Percentiles rank a stretch among this genome's conserved stretches.
Conservation (phyloP, 331 rosid species). For the Acacia pycnantha region DNA sequence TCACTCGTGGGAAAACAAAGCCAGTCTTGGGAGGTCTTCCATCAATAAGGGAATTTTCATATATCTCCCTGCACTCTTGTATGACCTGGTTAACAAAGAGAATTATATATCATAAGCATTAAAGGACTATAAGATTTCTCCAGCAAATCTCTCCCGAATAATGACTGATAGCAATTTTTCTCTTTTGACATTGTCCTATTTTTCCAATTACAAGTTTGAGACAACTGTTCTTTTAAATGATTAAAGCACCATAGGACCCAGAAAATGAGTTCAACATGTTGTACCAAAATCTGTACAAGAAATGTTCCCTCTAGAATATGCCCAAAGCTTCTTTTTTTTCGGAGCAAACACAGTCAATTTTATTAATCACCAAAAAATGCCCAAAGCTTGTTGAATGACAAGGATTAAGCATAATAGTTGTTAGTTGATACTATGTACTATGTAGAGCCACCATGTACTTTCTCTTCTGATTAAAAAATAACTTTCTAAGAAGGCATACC, state of each 20-base stretch:
- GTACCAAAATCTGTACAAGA: not conserved
- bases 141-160: not conserved
- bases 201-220: not conserved
- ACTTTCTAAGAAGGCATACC: constrained; percentile 7
- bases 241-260: not conserved
- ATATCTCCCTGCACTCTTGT: constrained; percentile 97
- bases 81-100: constrained; percentile 59
- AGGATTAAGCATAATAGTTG: not conserved
- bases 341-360: too few species aligned
- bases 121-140: constrained; percentile 7
- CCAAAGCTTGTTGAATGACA: constrained; percentile 1
- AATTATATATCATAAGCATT: constrained; percentile 1
- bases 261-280: constrained; percentile 8
- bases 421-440: not conserved
- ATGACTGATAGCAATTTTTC: not conserved
- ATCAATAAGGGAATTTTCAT: constrained; percentile 78
- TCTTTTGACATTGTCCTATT: not conserved
- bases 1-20: constrained; percentile 75
- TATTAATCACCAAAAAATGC: not conserved
- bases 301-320: not conserved
- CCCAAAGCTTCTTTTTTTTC: not conserved
- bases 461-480: not conserved
- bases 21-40: constrained; percentile 81
- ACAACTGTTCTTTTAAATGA: not conserved
- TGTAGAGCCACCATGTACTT: not conserved